phyloP scores from a whole-genome alignment of 83 land plant genomes.

The Picea mariana region DNA sequence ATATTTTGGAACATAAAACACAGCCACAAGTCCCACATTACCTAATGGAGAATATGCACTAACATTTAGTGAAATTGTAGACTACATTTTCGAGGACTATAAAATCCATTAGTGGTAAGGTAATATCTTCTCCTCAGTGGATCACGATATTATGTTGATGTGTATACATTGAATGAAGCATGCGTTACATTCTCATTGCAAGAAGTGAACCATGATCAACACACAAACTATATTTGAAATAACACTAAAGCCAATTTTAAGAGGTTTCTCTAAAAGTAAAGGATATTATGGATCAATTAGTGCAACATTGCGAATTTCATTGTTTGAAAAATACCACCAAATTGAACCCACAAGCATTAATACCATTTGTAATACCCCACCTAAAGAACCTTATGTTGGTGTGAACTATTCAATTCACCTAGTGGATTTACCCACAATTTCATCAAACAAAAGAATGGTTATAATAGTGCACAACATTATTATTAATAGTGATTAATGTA shows the following conservation, averaged over 20 bases:
- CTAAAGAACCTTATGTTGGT: too few relatives aligned
- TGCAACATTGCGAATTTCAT: not conserved
- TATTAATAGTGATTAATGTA: too few relatives aligned
- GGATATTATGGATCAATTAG: not conserved
- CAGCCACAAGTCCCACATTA: not conserved
- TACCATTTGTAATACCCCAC: too few relatives aligned
- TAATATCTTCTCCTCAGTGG: slow-evolving; percentile 87
- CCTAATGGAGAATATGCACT: not conserved
- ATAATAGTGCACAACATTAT: too few relatives aligned
- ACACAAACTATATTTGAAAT: not conserved
- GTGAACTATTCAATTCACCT: too few relatives aligned
- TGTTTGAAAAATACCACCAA: not conserved
- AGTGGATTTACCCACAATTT: too few relatives aligned
- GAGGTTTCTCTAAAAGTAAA: not conserved
- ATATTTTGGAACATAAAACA: not conserved
- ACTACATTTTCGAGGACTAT: slow-evolving; percentile 81
- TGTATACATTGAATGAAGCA: slow-evolving; percentile 12
- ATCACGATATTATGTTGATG: slow-evolving; percentile 79
- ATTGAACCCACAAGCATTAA: too few relatives aligned
- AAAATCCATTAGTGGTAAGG: slow-evolving; percentile 97
- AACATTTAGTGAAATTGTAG: slow-evolving; percentile 88
- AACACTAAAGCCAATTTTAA: too few relatives aligned
- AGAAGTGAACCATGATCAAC: not conserved
- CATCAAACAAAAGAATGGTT: too few relatives aligned
- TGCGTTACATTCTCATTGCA: not conserved